A percentile compares a stretch with the other conserved stretches of the same genome.
Conservation (phyloP, 2,329 filamentous ascomycete species). For the Calonectria henricotiae region DNA sequence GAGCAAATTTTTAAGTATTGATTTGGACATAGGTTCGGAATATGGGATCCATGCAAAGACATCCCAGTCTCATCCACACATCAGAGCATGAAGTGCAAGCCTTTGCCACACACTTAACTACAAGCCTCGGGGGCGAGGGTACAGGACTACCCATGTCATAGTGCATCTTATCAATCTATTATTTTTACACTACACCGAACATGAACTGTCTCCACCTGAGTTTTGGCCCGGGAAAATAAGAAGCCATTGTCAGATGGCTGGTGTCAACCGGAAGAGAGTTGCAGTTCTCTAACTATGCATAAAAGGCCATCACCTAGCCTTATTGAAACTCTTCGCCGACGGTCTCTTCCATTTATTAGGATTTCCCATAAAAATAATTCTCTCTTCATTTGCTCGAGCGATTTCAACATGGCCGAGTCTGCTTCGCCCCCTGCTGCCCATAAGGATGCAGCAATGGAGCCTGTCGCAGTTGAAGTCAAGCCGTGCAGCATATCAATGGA, state of each 20-base stretch:
- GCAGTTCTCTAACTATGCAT: neutral
- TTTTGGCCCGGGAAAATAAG: neutral
- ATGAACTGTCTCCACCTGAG: neutral
- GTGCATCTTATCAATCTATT: constrained; percentile 24
- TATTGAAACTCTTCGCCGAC: too few relatives aligned
- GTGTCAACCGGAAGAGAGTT: neutral
- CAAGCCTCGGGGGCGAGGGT: neutral
- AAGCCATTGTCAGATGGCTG: neutral
- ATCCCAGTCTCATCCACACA: neutral
- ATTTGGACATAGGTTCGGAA: constrained; percentile 20
- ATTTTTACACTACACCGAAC: neutral
- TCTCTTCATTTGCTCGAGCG: too few relatives aligned
- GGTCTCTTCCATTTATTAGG: neutral
- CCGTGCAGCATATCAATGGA: constrained; percentile 7
- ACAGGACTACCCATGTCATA: neutral
- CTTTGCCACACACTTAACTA: neutral
- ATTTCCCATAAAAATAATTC: too few relatives aligned
- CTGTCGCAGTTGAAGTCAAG: neutral
- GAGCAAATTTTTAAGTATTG: constrained; percentile 10
- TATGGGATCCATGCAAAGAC: neutral
- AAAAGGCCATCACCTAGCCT: neutral
- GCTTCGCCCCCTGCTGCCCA: neutral
- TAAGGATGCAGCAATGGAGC: neutral
- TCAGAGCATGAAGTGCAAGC: neutral
- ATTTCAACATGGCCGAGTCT: neutral